Base-by-base conservation (phyloP, 1,284 basidiomycete species). In the Boletus mariae region DNA sequence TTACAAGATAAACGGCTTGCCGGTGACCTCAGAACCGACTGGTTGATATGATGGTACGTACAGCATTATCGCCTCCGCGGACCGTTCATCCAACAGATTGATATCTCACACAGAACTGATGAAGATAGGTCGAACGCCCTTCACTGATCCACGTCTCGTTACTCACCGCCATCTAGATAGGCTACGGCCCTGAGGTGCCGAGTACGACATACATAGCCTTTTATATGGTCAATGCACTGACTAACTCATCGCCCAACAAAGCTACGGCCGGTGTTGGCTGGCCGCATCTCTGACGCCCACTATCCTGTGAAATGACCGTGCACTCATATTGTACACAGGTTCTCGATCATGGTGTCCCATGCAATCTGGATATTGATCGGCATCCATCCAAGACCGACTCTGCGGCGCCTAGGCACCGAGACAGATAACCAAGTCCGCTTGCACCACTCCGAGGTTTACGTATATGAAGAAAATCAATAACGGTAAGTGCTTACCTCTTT, bases 371-470 rank as follows among this genome's bases (percentile, higher is more conserved):
- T 47, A 10, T 12, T 38, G 45, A 38, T 49, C 34, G 15, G 50
- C 35, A 17, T 17, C 9, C 13, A 45, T 28, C 11, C 12, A 28
- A 12, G 12, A 28, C 47, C 25, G 44, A 41, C 13, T 11, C 10
- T 10, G 35, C 29, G 25, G 28, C 42, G 35, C 3, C 23, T 37
- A 59, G 54, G 57, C 20, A 60, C 57, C 43, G 51, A 49, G 46
- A 38, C 31, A 41, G 28, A 20, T 20, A 29, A 41, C 26, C 13
- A 35, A 5, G 4, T 37, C 35, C 54, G 41, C 34, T 35, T 29
- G 25, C 41, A 52, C 35, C 45, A 15, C 1, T 17, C 42, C 49
- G 43, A 15, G n/a, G 9, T 20, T 35, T 26, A 20, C 45, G 55
- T 29, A 57, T 20, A 56, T 52, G 15, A 51, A 56, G 46, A 26